Evolutionary conservation across 768 basidiomycete genomes (phyloP).

Genomic region (Polyporus arcularius): DNA sequence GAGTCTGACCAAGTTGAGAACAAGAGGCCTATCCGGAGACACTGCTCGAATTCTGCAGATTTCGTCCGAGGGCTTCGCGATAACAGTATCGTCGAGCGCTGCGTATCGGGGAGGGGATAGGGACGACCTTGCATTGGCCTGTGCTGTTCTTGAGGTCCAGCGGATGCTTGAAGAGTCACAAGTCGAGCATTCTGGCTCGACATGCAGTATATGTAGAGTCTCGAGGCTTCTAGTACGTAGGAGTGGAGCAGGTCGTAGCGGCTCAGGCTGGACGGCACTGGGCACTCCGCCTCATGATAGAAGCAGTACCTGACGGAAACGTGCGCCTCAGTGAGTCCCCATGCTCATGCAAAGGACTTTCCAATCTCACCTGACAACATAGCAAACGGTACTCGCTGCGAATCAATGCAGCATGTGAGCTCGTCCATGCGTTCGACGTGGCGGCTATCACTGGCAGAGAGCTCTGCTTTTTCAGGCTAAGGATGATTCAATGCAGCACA

Average conservation of each 20-base stretch:
- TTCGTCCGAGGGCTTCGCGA: background rate
- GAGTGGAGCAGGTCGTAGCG: background rate
- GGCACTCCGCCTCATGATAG: background rate
- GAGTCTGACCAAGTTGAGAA: background rate
- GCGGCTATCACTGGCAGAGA: constrained; percentile 14
- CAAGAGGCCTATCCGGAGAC: background rate
- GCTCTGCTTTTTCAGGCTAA: background rate
- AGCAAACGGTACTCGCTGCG: background rate
- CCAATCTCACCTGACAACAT: constrained; percentile 15
- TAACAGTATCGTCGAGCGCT: background rate
- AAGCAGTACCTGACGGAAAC: background rate
- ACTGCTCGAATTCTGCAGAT: background rate
- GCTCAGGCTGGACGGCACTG: no score
- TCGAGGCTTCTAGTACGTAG: background rate
- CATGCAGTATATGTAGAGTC: background rate
- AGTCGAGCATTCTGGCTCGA: no score
- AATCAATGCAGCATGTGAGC: constrained; percentile 14
- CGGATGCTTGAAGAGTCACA: no score
- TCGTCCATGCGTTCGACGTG: constrained; percentile 11
- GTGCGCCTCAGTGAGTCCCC: background rate
- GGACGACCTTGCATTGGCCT: background rate
- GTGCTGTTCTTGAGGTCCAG: no score
- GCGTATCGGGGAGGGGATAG: background rate
- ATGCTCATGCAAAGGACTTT: background rate
- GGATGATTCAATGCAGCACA: background rate